These are phyloP conservation scores for Ophioceras dolichostomum DNA, from an alignment of 2,329 filamentous ascomycete species.

Conservation along the genomic window DNA sequence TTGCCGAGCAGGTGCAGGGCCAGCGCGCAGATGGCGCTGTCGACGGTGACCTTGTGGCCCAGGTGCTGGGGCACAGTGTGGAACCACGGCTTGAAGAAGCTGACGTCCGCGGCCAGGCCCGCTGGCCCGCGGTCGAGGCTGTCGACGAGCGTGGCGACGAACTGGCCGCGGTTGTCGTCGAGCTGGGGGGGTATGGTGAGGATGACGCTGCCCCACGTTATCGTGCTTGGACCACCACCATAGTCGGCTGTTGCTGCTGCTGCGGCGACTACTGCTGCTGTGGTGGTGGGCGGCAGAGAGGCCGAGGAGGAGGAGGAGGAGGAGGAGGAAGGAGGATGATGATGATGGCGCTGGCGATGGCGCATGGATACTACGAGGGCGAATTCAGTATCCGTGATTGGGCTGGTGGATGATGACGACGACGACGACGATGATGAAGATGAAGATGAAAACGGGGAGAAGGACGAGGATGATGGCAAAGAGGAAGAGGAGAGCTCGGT, in stretches of 20 bases:
- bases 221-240: too few species aligned
- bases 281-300: slow-evolving; percentile 2
- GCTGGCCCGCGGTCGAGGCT: slow-evolving; percentile 5
- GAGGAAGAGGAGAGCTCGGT: too few species aligned
- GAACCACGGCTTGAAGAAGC: slow-evolving; percentile 13
- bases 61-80: slow-evolving; percentile 14
- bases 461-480: too few species aligned
- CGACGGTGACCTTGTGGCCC: slow-evolving; percentile 21
- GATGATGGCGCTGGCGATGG: too few species aligned
- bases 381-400: too few species aligned
- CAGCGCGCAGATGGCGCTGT: slow-evolving; percentile 24
- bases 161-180: slow-evolving; percentile 14
- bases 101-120: slow-evolving; percentile 2
- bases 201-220: too few species aligned
- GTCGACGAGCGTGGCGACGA: slow-evolving; percentile 19
- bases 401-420: too few species aligned
- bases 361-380: too few species aligned
- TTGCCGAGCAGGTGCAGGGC: slow-evolving; percentile 25
- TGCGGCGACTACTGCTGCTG: neutral
- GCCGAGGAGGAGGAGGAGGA: neutral
- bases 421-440: too few species aligned
- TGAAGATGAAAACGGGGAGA: too few species aligned
- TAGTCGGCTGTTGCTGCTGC: neutral
- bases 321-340: neutral
- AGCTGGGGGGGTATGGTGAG: slow-evolving; percentile 7